Evolutionary conservation across 805 yeast genomes (phyloP).

Genomic region (Wickerhamiella azymoides): DNA sequence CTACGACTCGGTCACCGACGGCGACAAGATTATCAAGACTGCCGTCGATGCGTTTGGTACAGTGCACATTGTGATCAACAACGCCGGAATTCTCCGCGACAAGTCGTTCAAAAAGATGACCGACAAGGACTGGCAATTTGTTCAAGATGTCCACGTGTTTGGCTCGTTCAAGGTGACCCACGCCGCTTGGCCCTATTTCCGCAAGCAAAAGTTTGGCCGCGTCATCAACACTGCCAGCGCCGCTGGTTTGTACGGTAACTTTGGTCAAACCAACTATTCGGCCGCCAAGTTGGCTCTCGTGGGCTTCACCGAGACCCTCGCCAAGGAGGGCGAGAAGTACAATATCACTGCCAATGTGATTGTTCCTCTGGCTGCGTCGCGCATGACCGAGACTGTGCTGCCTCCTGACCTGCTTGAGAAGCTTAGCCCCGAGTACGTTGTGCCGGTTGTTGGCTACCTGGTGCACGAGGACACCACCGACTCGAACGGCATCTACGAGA

Average conservation of each 20-base stretch:
- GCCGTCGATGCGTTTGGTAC: conserved; percentile 80
- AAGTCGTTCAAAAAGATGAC: conserved; percentile 76
- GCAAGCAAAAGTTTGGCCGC: conserved; percentile 75
- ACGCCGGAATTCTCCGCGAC: conserved; percentile 91
- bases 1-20: conserved; percentile 78
- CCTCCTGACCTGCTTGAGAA: conserved; percentile 75
- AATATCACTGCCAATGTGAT: conserved; percentile 76
- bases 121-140: conserved; percentile 63
- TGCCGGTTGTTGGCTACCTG: conserved; percentile 78
- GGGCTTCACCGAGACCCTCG: conserved; percentile 86
- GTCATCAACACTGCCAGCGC: conserved; percentile 91
- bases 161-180: conserved; percentile 77
- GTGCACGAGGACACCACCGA: conserved; percentile 51
- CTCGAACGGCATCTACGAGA: conserved; percentile 70
- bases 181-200: conserved; percentile 88
- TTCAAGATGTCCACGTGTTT: conserved; percentile 73
- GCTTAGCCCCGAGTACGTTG: conserved; percentile 74
- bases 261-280: conserved; percentile 92
- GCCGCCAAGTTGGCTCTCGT: conserved; percentile 84
- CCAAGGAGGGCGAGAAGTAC: conserved; percentile 81
- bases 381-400: conserved; percentile 86
- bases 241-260: conserved; percentile 92
- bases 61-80: conserved; percentile 78
- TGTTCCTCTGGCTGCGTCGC: conserved; percentile 89
- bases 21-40: conserved; percentile 70